phyloP scores from a whole-genome alignment of 202 grass and related monocot species.

The Setaria viridis region DNA sequence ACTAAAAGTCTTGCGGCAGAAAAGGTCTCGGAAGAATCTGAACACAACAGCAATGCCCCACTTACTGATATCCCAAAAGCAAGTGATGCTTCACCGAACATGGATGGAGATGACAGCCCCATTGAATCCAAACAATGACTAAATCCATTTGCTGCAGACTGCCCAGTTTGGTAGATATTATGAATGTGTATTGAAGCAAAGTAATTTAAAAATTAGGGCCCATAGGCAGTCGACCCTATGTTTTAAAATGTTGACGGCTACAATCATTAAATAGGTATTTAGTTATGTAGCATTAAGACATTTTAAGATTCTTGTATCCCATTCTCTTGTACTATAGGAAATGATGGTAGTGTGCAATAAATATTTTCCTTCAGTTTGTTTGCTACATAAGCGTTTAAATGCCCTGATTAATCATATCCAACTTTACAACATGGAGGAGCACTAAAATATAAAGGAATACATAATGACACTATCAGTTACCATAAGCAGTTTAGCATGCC shows the following conservation, averaged over 20 bases:
- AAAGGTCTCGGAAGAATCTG: slow-evolving; percentile 36
- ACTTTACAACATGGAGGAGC: neutral
- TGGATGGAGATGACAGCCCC: slow-evolving; percentile 22
- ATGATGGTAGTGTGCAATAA: neutral
- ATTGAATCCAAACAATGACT: slow-evolving; percentile 29
- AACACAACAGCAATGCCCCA: slow-evolving; percentile 27
- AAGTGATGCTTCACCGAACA: slow-evolving; percentile 15
- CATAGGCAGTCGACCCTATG: neutral
- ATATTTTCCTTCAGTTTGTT: neutral
- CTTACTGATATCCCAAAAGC: slow-evolving; percentile 39
- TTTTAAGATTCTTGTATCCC: slow-evolving; percentile 26
- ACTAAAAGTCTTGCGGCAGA: slow-evolving; percentile 19
- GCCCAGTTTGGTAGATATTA: neutral
- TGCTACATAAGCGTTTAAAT: neutral
- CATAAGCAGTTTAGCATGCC: no score
- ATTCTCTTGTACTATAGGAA: slow-evolving; percentile 26
- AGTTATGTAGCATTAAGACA: slow-evolving; percentile 8
- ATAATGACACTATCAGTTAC: no score
- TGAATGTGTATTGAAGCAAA: neutral
- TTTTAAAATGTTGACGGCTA: neutral
- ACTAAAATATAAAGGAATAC: neutral
- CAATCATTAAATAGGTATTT: neutral
- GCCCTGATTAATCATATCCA: neutral
- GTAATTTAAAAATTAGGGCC: slow-evolving; percentile 7
- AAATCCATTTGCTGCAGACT: slow-evolving; percentile 13